Evolutionary conservation across 2,329 filamentous ascomycete genomes (phyloP).

Genomic region (Nemania sp.): DNA sequence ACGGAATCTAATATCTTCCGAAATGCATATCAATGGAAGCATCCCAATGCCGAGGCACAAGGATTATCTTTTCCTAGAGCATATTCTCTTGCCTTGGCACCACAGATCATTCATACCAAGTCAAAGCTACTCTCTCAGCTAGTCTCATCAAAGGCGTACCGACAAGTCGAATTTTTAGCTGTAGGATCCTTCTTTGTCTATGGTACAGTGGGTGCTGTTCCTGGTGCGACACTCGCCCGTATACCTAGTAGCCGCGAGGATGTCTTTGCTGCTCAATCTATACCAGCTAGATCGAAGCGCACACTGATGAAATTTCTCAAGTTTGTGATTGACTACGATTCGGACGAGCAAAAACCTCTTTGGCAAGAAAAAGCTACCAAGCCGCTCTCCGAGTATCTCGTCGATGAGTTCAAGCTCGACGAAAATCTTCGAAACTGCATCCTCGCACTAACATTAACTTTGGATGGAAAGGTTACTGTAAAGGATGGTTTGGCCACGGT

Average conservation of each 20-base stretch:
- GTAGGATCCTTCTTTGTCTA: conserved; percentile 94
- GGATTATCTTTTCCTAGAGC: conserved; percentile 74
- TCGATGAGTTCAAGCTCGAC: conserved; percentile 74
- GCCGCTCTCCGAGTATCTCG: conserved; percentile 70
- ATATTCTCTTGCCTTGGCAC: conserved; percentile 86
- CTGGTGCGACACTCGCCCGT: conserved; percentile 64
- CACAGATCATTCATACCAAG: conserved; percentile 86
- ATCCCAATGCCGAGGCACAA: conserved; percentile 50
- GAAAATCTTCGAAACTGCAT: conserved; percentile 72
- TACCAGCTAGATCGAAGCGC: conserved; percentile 85
- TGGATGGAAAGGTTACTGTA: conserved; percentile 72
- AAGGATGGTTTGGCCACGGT: conserved; percentile 77
- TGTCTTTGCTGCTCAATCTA: conserved; percentile 81
- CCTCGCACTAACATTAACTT: conserved; percentile 77
- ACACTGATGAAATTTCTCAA: conserved; percentile 93
- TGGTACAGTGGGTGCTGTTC: conserved; percentile 52
- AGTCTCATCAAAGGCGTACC: conserved; percentile 89
- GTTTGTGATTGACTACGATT: conserved; percentile 80
- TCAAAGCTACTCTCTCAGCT: conserved; percentile 82
- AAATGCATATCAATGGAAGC: conserved; percentile 55
- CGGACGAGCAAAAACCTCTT: conserved; percentile 62
- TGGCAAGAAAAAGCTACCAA: conserved; percentile 70
- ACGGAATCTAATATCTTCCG: conserved; percentile 49
- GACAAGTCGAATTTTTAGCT: conserved; percentile 91
- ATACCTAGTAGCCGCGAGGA: conserved; percentile 93